Evolutionary conservation across 805 yeast species (phyloP).

Genomic region (Wickerhamomyces strasburgensis): DNA sequence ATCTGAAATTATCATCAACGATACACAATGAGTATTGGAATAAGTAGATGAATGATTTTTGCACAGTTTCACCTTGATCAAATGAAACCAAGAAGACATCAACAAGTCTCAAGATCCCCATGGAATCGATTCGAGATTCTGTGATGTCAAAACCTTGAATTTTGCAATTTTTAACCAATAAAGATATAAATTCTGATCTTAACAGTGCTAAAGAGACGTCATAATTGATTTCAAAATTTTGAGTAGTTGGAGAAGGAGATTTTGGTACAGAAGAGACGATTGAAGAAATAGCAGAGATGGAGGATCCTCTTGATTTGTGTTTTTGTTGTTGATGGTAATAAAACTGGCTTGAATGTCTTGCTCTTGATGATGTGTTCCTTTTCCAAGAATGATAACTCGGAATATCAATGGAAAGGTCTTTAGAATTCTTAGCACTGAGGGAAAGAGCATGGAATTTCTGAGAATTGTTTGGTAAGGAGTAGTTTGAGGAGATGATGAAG

Average conservation of each 20-base stretch:
- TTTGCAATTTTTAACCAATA: conserved; percentile 9
- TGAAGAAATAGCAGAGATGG: conserved; percentile 26
- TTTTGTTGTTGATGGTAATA: conserved; percentile 3
- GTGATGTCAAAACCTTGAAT: conserved; percentile 17
- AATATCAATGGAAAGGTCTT: conserved; percentile 22
- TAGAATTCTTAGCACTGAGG: conserved; percentile 20
- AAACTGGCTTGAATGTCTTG: background rate
- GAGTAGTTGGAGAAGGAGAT: conserved; percentile 20
- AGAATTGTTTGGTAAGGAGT: background rate
- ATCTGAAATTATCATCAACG: conserved; percentile 9
- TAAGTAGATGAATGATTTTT: conserved; percentile 28
- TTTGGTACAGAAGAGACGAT: conserved; percentile 26
- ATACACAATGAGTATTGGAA: conserved; percentile 25
- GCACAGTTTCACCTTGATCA: conserved; percentile 23
- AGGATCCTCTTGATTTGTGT: conserved; percentile 25
- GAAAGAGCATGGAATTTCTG: conserved; percentile 15
- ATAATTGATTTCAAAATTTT: conserved; percentile 1
- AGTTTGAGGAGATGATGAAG: background rate
- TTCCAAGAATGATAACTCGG: conserved; percentile 9
- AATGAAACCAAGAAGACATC: conserved; percentile 29
- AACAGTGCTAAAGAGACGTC: conserved; percentile 16
- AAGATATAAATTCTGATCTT: conserved; percentile 16
- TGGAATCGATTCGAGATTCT: conserved; percentile 27
- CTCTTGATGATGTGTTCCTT: background rate
- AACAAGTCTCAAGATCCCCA: conserved; percentile 33